Percentiles rank a stretch among this genome's conserved stretches.
Evolutionary conservation across 306 rosid species (phyloP).

Genomic region (Sophora flavescens): DNA sequence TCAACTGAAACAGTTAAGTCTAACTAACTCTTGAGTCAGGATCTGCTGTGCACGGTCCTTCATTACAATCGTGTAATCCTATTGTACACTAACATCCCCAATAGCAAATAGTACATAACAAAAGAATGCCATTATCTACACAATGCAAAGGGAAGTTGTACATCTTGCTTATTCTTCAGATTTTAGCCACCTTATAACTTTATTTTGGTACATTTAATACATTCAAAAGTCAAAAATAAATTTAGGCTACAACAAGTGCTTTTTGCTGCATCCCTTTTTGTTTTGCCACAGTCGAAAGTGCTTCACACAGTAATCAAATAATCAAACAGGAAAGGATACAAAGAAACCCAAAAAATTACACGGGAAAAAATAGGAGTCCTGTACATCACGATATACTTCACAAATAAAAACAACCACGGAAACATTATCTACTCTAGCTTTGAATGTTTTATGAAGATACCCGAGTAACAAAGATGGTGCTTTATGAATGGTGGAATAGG

Average conservation of each 20-base stretch:
- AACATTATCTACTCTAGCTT: not conserved
- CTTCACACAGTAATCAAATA: constrained; percentile 18
- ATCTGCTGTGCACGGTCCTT: no score
- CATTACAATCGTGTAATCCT: no score
- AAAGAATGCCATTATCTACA: constrained; percentile 1
- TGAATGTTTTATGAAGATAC: no score
- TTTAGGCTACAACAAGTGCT: not conserved
- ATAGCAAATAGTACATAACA: not conserved
- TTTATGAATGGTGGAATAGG: no score
- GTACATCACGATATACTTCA: not conserved
- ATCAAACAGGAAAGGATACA: not conserved
- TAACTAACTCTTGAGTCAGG: no score
- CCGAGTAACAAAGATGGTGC: no score
- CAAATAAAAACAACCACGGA: not conserved
- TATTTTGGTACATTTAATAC: not conserved
- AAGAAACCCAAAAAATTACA: not conserved
- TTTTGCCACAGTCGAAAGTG: not conserved
- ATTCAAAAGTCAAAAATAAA: constrained; percentile 31
- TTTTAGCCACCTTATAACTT: not conserved
- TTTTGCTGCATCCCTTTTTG: not conserved
- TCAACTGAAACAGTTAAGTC: no score
- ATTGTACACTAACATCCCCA: no score
- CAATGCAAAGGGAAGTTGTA: not conserved
- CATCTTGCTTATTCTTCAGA: constrained; percentile 4
- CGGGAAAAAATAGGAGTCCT: not conserved